Conservation (phyloP, 202 grass and related monocot genomes). For the Cymbopogon flexuosus region DNA sequence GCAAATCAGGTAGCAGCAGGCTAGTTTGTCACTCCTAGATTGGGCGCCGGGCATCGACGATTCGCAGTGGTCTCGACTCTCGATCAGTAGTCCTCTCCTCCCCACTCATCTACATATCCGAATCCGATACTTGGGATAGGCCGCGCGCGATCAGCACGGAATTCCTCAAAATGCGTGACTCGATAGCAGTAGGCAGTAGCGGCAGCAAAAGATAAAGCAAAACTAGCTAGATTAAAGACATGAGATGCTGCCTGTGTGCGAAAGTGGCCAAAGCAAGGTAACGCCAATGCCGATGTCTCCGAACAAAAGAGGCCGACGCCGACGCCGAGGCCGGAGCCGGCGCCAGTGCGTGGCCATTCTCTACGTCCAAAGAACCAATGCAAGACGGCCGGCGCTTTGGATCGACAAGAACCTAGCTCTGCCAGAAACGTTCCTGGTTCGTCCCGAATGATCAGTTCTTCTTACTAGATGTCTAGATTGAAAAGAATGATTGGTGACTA, state of each 20-base stretch:
- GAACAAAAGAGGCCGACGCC: neutral
- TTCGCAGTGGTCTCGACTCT: too few species aligned
- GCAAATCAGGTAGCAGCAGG: too few species aligned
- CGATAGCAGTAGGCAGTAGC: constrained; percentile 16
- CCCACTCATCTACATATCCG: neutral
- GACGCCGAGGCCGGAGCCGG: neutral
- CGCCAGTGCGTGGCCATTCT: neutral
- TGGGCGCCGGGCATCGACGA: too few species aligned
- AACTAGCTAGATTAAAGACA: neutral
- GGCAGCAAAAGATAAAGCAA: constrained; percentile 27
- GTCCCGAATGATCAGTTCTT: constrained; percentile 22
- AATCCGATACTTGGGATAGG: constrained; percentile 5
- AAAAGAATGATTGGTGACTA: constrained; percentile 5
- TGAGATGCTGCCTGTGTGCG: neutral
- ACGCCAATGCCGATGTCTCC: neutral
- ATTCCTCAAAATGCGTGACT: constrained; percentile 43
- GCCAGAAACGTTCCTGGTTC: neutral
- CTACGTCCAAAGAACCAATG: neutral
- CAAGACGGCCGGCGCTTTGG: neutral
- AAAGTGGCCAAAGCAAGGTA: constrained; percentile 18
- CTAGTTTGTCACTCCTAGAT: too few species aligned
- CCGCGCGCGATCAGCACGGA: neutral
- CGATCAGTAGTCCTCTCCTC: neutral
- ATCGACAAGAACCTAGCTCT: neutral
- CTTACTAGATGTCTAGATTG: constrained; percentile 16